Evolutionary conservation across 768 basidiomycete genomes (phyloP).

Genomic region (Fibroporia radiculosa): DNA sequence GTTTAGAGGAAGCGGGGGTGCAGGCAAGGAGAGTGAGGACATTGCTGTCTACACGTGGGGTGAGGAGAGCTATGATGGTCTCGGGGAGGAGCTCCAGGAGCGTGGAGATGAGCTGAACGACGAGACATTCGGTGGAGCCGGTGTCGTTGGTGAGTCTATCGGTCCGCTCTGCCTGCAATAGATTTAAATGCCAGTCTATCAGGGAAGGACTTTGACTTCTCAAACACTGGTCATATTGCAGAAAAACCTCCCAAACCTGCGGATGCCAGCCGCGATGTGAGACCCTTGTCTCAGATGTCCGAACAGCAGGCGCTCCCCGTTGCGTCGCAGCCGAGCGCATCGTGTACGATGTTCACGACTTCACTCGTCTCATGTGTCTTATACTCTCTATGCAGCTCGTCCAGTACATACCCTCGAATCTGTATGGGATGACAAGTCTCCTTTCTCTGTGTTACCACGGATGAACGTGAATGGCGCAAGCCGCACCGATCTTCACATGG

Average conservation of each 20-base stretch:
- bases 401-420: conserved; percentile 52
- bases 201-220: conserved; percentile 94
- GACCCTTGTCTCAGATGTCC: conserved; percentile 2
- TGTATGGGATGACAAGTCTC: conserved; percentile 78
- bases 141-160: conserved; percentile 57
- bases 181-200: background rate
- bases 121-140: conserved; percentile 84
- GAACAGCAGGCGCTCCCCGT: conserved; percentile 12
- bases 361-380: conserved; percentile 17
- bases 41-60: conserved; percentile 92
- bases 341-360: conserved; percentile 22
- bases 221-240: conserved; percentile 39
- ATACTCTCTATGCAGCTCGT: conserved; percentile 29
- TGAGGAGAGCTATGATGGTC: conserved; percentile 82
- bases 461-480: conserved; percentile 40
- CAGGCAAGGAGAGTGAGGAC: conserved; percentile 54
- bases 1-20: conserved; percentile 37
- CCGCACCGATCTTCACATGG: conserved; percentile 30
- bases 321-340: conserved; percentile 8
- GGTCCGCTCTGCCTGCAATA: background rate
- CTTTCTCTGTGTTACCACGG: conserved; percentile 59
- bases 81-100: conserved; percentile 83
- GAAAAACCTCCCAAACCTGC: too few species aligned
- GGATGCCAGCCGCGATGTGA: too few species aligned
- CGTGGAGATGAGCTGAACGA: conserved; percentile 91